Evolutionary conservation across 2,329 filamentous ascomycete species (phyloP), one percentile per base, ranked within the genome.

Genomic region (Fusarium humuli): DNA sequence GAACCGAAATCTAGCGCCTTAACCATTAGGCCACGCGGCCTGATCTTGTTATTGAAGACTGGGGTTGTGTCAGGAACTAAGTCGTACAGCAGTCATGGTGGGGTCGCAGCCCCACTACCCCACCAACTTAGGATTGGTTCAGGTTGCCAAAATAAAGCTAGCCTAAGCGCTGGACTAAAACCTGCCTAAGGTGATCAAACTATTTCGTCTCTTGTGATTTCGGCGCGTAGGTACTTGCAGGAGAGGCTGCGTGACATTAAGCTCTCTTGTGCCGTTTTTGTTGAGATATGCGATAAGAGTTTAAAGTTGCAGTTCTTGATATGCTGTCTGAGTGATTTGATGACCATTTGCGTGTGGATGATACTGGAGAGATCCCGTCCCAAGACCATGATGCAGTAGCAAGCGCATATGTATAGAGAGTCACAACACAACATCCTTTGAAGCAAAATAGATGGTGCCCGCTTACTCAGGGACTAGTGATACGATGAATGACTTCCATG

Each of bases 21-120:
- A 77, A 59, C 77, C 77, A 79, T 78, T 79, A 77, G 73, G 76
- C 77, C 76, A 79, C 75, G 76, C 77, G 77, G 76, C 77, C 75
- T 12, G 34, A 46, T 53, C 18, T 49, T 65, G 18, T 34, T 64
- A 44, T 54, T 68, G 1, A 13, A 27, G 18, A 61, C 56, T 45
- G 2, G 57, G 57, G 9, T 61, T 20, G 18, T 25, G 20, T 12
- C 4, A 0, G 0, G 2, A 2, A 13, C 5, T 20, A 61, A 41
- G 42, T 27, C 6, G 29, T 30, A 6, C 6, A 14, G 4, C 13
- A 30, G 1, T 14, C 0, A 1, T 14, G 29, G 32, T 37, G 32
- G 8, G 8, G 8, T 3, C 1, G 30, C 30, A 32, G 13, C 30
- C 30, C 30, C 30, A 32, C 32, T 37, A 37, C 16, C 16, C 32